Evolutionary conservation across 2,329 filamentous ascomycete species (phyloP), one percentile per base, ranked within the genome.

Genomic region (Ilyonectria mors-panacis): DNA sequence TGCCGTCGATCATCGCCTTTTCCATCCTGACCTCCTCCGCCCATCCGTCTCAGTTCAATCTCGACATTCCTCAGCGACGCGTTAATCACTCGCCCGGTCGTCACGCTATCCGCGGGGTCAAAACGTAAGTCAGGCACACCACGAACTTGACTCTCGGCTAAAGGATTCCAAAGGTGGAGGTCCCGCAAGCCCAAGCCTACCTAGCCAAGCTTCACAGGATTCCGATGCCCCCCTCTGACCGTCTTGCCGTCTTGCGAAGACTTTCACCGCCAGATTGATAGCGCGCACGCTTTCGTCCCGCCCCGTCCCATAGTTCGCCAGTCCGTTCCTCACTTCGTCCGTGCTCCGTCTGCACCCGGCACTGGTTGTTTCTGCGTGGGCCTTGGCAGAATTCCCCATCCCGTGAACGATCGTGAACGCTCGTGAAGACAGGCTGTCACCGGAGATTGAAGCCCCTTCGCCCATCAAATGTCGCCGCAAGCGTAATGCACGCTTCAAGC

Each of bases 201-300:
- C n/a, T 39, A 6, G 26, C 26, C 21, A 48, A 50, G 35, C 47
- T 42, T 28, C 15, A n/a, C 15, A n/a, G 6, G n/a, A n/a, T 42
- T n/a, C 39, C 39, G 39, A 42, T 42, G 15, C 15, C 26, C 26
- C 26, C 26, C 26, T 26, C 26, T 26, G 26, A 26, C 4, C 6
- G 26, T 26, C 26, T 26, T 26, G 26, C 26, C 26, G 4, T n/a
- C 39, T 42, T n/a, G 17, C 15, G 39, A 42, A 42, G 7, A 17
- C 44, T 48, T 59, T 65, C 62, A 65, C 62, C 62, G 62, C 62
- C 62, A 65, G 62, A 65, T 65, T 28, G 48, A 42, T 48, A 59
- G 28, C 19, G 26, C 30, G 55, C 54, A 30, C 37, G 48, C 55
- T 55, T 48, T 51, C 55, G 62, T 65, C 62, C 62, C 62, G 55